Base-by-base conservation (phyloP, 345 rosid genomes). In the Rubroshorea leprosula region DNA sequence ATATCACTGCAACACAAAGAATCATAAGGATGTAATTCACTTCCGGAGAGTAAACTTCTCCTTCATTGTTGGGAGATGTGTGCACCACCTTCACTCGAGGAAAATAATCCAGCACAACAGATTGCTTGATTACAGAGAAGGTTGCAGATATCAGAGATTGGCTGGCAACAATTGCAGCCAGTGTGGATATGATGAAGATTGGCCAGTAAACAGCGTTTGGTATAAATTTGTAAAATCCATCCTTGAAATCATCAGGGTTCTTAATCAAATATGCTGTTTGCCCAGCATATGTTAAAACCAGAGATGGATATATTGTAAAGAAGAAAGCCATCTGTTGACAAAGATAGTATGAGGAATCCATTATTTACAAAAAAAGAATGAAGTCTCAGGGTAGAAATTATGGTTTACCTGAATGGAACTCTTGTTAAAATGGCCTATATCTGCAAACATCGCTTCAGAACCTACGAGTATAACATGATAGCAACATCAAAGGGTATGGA, bases 81-180 rank as follows among this genome's bases (percentile, higher is more conserved):
- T 87, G 98, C 20, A 91, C 86, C 20, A 91, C 89, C 78, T 83
- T 91, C 44, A 91, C 91, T 38, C 94, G 73, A 8, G 98, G 98
- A 54, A 90, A 88, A 72, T 88, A 87, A 54, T 88, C 95, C 51
- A 87, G 83, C 8, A 86, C 88, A 22, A 87, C 86, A 13, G 96
- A 87, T 71, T 91, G 98, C 81, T 87, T 86, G 78, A 91, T 77
- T 24, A 91, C 68, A 18, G 92, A 91, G 63, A 91, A 91, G 12
- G 98, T 83, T 10, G 98, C 95, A 1, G 98, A 91, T 70, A 91
- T 85, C 23, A 89, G 69, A 0, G 98, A 90, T 54, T 91, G 98
- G 70, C 98, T 91, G 7, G 96, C 95, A 19, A 91, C 90, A 46
- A 74, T 70, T 0, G 96, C 96, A 24, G 98, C 88, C 51, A 64